A percentile compares a stretch with the other conserved stretches of the same genome.
Conservation (phyloP, 2,329 filamentous ascomycete species). For the Epichloe bromicola region DNA sequence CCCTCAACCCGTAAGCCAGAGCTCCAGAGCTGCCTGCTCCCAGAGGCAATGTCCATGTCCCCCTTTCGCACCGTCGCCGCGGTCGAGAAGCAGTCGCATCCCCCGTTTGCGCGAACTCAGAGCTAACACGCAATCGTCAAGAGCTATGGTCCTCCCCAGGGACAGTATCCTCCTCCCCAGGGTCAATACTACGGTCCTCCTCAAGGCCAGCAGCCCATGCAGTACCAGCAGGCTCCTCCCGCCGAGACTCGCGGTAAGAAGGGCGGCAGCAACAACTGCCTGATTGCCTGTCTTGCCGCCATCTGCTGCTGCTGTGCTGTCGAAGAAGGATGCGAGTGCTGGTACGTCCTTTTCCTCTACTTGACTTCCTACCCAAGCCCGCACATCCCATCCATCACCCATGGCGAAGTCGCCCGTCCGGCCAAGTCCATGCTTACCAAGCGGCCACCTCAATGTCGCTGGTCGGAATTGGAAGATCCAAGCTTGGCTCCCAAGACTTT, state of each 20-base stretch:
- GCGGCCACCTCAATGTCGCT: too few relatives aligned
- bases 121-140: conserved; percentile 3
- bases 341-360: conserved; percentile 19
- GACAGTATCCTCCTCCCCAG: conserved; percentile 19
- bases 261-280: conserved; percentile 26
- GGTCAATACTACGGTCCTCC: conserved; percentile 19
- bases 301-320: conserved; percentile 38
- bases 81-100: neutral
- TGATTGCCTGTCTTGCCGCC: conserved; percentile 33
- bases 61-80: neutral
- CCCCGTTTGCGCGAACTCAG: neutral
- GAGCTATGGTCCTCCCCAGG: conserved; percentile 20
- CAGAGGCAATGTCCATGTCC: neutral
- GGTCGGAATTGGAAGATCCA: neutral
- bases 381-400: too few relatives aligned
- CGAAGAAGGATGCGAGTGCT: conserved; percentile 38
- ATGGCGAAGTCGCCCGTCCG: too few relatives aligned
- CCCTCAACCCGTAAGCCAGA: conserved; percentile 24
- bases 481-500: neutral
- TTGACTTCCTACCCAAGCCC: too few relatives aligned
- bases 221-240: conserved; percentile 27
- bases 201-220: conserved; percentile 28
- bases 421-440: neutral
- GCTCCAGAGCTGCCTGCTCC: conserved; percentile 1
- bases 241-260: conserved; percentile 16